A percentile compares a stretch with the other conserved stretches of the same genome.
These are phyloP conservation scores for Gossypium bickii DNA, from an alignment of 345 rosid species.

Conservation along the genomic window DNA sequence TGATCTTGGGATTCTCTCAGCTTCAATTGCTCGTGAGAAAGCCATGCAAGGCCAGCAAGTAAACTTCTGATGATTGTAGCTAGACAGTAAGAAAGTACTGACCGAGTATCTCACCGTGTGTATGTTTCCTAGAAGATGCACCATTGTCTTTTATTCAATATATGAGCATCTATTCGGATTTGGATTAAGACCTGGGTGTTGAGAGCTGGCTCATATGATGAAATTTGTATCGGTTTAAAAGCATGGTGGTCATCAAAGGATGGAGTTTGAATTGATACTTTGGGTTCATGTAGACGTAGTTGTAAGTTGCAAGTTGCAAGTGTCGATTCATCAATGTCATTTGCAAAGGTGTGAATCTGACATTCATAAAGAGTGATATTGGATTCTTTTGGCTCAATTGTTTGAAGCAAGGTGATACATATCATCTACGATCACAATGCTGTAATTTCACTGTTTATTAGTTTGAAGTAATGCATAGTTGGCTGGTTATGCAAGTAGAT, in stretches of 20 bases:
- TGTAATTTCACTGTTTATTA: neutral
- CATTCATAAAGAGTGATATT: conserved; percentile 8
- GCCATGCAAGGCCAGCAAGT: conserved; percentile 38
- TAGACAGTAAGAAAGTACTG: neutral
- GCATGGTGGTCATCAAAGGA: neutral
- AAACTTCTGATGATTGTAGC: neutral
- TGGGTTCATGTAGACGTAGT: too few species aligned
- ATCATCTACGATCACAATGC: neutral
- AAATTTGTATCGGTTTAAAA: neutral
- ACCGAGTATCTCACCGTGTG: neutral
- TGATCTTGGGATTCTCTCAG: conserved; percentile 82
- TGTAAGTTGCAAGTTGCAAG: neutral
- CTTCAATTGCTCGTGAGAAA: conserved; percentile 76
- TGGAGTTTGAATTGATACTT: neutral
- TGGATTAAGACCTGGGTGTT: neutral
- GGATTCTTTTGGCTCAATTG: conserved; percentile 2
- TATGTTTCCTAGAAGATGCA: neutral
- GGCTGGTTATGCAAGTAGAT: neutral
- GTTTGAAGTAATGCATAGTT: neutral
- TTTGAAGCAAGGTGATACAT: neutral
- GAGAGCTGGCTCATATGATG: neutral
- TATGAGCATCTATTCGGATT: neutral
- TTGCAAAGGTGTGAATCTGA: conserved; percentile 6
- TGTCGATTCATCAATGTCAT: neutral
- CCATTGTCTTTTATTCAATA: neutral